These are phyloP conservation scores for Crepidotus sp. DNA, from an alignment of 1,284 basidiomycete species.

Conservation along the genomic window DNA sequence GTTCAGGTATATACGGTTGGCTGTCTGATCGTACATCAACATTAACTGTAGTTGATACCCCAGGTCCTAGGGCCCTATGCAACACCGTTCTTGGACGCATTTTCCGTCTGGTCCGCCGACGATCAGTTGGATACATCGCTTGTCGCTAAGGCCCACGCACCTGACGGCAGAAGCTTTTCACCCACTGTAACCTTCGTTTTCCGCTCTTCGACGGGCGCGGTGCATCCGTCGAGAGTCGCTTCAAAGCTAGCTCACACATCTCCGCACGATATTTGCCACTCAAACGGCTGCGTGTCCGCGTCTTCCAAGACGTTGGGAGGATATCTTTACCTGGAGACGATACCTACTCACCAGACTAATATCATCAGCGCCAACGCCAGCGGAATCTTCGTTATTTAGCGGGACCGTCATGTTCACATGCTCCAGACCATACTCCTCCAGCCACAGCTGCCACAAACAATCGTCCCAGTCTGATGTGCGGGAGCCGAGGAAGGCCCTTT, in stretches of 20 bases:
- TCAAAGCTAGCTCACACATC: conserved; percentile 42
- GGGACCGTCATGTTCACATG: conserved; percentile 20
- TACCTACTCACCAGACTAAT: conserved; percentile 2
- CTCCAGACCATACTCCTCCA: conserved; percentile 40
- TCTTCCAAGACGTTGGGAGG: conserved; percentile 1
- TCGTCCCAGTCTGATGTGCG: conserved; percentile 51
- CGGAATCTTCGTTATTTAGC: conserved; percentile 16
- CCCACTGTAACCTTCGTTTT: conserved; percentile 30
- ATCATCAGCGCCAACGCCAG: not conserved
- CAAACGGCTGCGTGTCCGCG: conserved; percentile 2
- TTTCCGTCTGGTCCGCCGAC: conserved; percentile 5
- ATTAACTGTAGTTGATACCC: not conserved
- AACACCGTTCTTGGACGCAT: conserved; percentile 12
- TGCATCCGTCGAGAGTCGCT: conserved; percentile 32
- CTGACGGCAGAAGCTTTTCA: conserved; percentile 35
- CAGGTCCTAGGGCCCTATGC: not conserved
- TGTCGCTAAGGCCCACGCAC: conserved; percentile 8
- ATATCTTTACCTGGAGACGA: not conserved
- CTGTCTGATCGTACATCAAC: not conserved
- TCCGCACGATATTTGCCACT: conserved; percentile 43
- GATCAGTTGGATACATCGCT: not conserved
- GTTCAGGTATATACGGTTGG: not conserved
- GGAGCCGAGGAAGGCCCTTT: conserved; percentile 39
- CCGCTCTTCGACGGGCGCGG: conserved; percentile 21
- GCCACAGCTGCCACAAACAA: conserved; percentile 61